phyloP scores from a whole-genome alignment of 495 filamentous ascomycete species.

The Neurospora sp. region DNA sequence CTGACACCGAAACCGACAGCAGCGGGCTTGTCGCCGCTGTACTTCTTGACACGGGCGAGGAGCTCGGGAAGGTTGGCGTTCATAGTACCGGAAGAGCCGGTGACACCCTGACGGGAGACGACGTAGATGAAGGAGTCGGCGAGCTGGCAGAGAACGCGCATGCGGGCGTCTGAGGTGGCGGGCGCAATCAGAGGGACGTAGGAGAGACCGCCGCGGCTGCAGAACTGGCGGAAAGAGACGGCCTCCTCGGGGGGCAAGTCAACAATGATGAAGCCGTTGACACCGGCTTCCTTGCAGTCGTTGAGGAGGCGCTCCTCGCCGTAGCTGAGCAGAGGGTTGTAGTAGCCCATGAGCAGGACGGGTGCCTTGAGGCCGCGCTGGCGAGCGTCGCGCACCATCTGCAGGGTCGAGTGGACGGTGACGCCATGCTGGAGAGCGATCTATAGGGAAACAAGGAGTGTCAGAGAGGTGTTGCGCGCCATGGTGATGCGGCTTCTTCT shows the following conservation, averaged over 20 bases:
- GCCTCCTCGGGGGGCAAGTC: conserved; percentile 97
- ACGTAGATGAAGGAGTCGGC: conserved; percentile 99
- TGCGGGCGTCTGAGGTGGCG: conserved; percentile 79
- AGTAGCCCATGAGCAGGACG: conserved; percentile 96
- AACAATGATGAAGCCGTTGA: conserved; percentile 96
- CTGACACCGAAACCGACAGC: conserved; percentile 94
- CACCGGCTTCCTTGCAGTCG: conserved; percentile 76
- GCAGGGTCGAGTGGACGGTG: conserved; percentile 62
- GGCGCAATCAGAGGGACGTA: conserved; percentile 95
- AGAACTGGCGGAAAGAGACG: conserved; percentile 77
- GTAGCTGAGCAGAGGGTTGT: conserved; percentile 87
- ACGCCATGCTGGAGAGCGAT: conserved; percentile 79
- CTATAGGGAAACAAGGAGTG: background rate
- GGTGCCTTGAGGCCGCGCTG: conserved; percentile 66
- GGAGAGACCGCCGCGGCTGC: conserved; percentile 67
- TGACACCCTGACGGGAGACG: conserved; percentile 94
- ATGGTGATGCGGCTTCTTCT: background rate
- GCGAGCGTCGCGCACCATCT: conserved; percentile 70
- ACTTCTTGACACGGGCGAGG: conserved; percentile 75
- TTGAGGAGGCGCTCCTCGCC: conserved; percentile 80
- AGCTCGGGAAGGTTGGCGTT: conserved; percentile 72
- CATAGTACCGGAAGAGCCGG: conserved; percentile 75
- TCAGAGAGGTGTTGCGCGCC: background rate
- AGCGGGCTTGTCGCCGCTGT: conserved; percentile 80
- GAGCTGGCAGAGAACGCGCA: conserved; percentile 92